phyloP scores from a whole-genome alignment of 108 stramenopile genomes.

The Pseudonitzschia multiseries region DNA sequence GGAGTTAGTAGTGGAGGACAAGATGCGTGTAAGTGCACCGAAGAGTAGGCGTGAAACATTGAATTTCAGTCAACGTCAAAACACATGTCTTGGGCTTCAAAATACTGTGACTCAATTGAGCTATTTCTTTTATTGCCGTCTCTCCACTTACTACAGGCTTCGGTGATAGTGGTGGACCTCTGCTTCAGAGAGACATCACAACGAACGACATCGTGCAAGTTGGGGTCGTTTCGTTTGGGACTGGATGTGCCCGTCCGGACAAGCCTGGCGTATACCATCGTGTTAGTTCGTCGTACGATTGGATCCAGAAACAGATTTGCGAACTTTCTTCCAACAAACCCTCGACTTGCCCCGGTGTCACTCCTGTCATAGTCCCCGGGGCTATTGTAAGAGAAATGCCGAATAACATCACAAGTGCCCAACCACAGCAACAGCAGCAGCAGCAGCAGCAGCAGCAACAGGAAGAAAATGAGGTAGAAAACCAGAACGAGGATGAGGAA shows the following conservation, averaged over 20 bases:
- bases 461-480: no score
- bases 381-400: constrained; percentile 1
- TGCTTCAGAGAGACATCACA: constrained; percentile 13
- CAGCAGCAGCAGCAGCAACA: background rate
- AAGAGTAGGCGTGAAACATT: background rate
- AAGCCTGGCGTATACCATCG: constrained; percentile 45
- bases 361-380: background rate
- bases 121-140: background rate
- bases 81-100: background rate
- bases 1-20: constrained; percentile 45
- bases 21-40: constrained; percentile 28
- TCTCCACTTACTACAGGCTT: constrained; percentile 1
- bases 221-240: constrained; percentile 49
- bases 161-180: constrained; percentile 49
- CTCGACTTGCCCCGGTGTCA: constrained; percentile 20
- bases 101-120: background rate
- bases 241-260: constrained; percentile 41
- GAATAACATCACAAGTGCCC: background rate
- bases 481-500: background rate
- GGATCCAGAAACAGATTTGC: constrained; percentile 43
- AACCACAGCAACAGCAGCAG: background rate
- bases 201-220: constrained; percentile 24
- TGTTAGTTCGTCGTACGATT: constrained; percentile 31
- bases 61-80: background rate
- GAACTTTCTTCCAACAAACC: constrained; percentile 31